These are phyloP conservation scores for Scleroderma bovista DNA, from an alignment of 768 basidiomycete genomes.

Conservation along the genomic window DNA sequence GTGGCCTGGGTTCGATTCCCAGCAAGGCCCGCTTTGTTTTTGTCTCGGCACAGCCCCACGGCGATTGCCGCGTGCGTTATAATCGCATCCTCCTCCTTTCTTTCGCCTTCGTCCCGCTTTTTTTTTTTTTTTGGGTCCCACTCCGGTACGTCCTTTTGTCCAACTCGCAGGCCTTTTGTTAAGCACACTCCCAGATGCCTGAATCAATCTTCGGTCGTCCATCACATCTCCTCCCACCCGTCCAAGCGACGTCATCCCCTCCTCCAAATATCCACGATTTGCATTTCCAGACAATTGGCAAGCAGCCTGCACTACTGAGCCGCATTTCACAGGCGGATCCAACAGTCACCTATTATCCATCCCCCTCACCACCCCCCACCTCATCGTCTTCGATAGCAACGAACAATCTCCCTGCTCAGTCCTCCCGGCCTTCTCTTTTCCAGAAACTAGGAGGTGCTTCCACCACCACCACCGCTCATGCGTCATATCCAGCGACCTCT, in stretches of 20 bases:
- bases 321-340: conserved; percentile 39
- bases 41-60: neutral
- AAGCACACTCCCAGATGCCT: conserved; percentile 10
- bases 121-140: too few relatives aligned
- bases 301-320: conserved; percentile 45
- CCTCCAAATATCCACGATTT: conserved; percentile 34
- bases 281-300: conserved; percentile 49
- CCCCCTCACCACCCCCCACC: conserved; percentile 19
- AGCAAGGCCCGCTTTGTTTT: conserved; percentile 15
- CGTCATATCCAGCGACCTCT: conserved; percentile 6
- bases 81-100: too few relatives aligned
- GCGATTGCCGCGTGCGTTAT: too few relatives aligned
- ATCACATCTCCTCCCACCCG: conserved; percentile 12
- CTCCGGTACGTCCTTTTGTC: too few relatives aligned
- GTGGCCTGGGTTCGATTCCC: conserved; percentile 21
- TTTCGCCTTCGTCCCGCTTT: too few relatives aligned
- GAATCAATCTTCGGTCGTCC: conserved; percentile 28
- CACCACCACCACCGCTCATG: conserved; percentile 15
- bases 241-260: neutral
- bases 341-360: conserved; percentile 20
- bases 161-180: neutral
- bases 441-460: conserved; percentile 15
- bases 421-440: conserved; percentile 15
- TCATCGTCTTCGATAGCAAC: conserved; percentile 5
- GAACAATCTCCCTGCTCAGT: conserved; percentile 1